Evolutionary conservation across 2,329 filamentous ascomycete species (phyloP).

Genomic region (Clathrospora elynae): DNA sequence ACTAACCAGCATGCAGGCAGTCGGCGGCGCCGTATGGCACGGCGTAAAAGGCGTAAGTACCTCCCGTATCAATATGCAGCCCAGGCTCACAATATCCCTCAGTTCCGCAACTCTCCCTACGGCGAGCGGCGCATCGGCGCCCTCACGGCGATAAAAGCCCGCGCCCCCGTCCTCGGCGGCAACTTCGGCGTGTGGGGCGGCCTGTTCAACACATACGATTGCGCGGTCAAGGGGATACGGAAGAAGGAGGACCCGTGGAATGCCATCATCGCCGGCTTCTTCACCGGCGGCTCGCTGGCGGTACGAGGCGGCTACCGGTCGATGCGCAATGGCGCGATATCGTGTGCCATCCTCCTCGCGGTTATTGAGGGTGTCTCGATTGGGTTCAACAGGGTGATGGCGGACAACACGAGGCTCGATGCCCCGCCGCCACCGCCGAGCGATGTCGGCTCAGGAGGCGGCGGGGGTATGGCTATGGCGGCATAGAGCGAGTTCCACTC

Average conservation of each 20-base stretch:
- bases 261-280: slow-evolving; percentile 96
- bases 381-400: slow-evolving; percentile 92
- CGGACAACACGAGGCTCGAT: slow-evolving; percentile 83
- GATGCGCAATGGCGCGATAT: slow-evolving; percentile 93
- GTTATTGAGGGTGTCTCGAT: slow-evolving; percentile 98
- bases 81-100: slow-evolving; percentile 12
- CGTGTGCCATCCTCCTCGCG: slow-evolving; percentile 88
- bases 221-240: slow-evolving; percentile 85
- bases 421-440: slow-evolving; percentile 54
- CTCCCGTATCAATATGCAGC: not conserved
- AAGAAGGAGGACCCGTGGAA: slow-evolving; percentile 99
- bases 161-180: slow-evolving; percentile 91
- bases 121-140: slow-evolving; percentile 94
- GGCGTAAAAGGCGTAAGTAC: slow-evolving; percentile 86
- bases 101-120: slow-evolving; percentile 60
- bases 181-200: slow-evolving; percentile 99
- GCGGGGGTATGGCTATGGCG: slow-evolving; percentile 28
- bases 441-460: slow-evolving; percentile 28
- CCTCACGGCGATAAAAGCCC: slow-evolving; percentile 95
- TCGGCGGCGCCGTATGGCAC: slow-evolving; percentile 75
- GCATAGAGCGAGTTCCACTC: slow-evolving; percentile 26
- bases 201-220: slow-evolving; percentile 94
- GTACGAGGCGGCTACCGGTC: slow-evolving; percentile 91
- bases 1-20: slow-evolving; percentile 44
- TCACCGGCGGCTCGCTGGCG: slow-evolving; percentile 84